Evolutionary conservation across 495 filamentous ascomycete species (phyloP).

Genomic region (Bombardia bombarda): DNA sequence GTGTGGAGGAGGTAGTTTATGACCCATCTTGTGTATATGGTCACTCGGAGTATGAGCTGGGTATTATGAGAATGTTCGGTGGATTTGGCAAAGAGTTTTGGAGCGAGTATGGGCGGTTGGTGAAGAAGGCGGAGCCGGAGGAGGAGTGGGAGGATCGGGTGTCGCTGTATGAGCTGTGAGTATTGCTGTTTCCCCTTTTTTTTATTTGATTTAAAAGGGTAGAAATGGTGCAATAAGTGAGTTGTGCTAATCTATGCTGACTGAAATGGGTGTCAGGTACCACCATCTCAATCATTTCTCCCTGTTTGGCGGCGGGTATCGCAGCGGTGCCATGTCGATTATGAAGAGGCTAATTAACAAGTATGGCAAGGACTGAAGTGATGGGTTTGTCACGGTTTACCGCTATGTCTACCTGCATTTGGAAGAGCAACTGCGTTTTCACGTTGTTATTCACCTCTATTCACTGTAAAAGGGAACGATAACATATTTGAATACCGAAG

Average conservation of each 20-base stretch:
- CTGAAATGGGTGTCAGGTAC: slow-evolving; percentile 44
- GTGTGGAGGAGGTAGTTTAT: slow-evolving; percentile 70
- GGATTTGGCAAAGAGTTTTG: slow-evolving; percentile 70
- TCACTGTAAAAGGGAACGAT: too few relatives aligned
- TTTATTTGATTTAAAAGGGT: neutral
- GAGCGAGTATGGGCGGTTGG: slow-evolving; percentile 64
- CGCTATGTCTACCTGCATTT: too few relatives aligned
- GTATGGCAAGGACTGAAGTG: too few relatives aligned
- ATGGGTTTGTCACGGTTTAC: too few relatives aligned
- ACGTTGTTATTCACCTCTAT: too few relatives aligned
- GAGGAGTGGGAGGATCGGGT: slow-evolving; percentile 80
- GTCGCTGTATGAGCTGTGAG: slow-evolving; percentile 72
- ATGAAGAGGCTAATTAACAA: slow-evolving; percentile 64
- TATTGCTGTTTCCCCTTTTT: slow-evolving; percentile 16
- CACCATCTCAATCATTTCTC: slow-evolving; percentile 88
- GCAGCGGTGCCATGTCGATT: slow-evolving; percentile 61
- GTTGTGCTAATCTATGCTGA: neutral
- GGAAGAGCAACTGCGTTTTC: too few relatives aligned
- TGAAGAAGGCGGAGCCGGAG: slow-evolving; percentile 72
- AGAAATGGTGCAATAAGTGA: neutral
- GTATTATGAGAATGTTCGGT: slow-evolving; percentile 95
- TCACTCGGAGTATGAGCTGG: slow-evolving; percentile 84
- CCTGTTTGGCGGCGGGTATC: slow-evolving; percentile 74
- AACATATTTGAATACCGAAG: too few relatives aligned
- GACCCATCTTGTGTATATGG: slow-evolving; percentile 74